These are phyloP conservation scores for Arabidopsis suecica DNA, from an alignment of 345 rosid genomes.

Conservation along the genomic window DNA sequence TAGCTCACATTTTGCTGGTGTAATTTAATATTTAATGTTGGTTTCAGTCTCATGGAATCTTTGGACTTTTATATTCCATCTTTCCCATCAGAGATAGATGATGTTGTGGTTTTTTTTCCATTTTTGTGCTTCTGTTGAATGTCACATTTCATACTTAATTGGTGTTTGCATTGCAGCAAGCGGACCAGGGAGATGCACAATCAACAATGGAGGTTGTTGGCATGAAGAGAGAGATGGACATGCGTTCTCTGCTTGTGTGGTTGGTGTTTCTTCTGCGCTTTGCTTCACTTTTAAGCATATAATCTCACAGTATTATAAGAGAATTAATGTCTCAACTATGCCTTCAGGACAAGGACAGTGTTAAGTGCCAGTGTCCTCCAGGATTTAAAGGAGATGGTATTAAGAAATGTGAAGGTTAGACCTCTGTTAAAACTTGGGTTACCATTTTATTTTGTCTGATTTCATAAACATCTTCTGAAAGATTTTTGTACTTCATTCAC, in stretches of 20 bases:
- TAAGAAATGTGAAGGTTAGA: conserved; percentile 80
- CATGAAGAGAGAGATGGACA: conserved; percentile 62
- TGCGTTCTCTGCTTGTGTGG: conserved; percentile 75
- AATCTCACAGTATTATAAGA: not conserved
- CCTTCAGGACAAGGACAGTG: conserved; percentile 69
- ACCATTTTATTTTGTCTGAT: no score
- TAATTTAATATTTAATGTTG: not conserved
- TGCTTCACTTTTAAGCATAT: not conserved
- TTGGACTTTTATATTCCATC: not conserved
- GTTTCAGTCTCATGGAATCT: not conserved
- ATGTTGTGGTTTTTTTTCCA: not conserved
- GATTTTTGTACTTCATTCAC: conserved; percentile 11
- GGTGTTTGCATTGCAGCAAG: conserved; percentile 50
- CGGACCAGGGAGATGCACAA: conserved; percentile 70
- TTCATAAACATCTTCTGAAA: no score
- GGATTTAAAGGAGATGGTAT: conserved; percentile 94
- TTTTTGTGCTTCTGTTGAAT: conserved; percentile 16
- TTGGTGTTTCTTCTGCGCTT: conserved; percentile 44
- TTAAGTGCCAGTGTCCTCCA: conserved; percentile 83
- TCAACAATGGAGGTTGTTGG: conserved; percentile 83
- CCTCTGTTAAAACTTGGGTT: not conserved
- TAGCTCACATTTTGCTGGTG: not conserved
- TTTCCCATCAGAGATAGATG: not conserved
- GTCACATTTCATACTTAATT: no score
- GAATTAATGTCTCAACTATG: conserved; percentile 37